Conservation (phyloP, 129 eudicot species). For the Lonicera japonica region DNA sequence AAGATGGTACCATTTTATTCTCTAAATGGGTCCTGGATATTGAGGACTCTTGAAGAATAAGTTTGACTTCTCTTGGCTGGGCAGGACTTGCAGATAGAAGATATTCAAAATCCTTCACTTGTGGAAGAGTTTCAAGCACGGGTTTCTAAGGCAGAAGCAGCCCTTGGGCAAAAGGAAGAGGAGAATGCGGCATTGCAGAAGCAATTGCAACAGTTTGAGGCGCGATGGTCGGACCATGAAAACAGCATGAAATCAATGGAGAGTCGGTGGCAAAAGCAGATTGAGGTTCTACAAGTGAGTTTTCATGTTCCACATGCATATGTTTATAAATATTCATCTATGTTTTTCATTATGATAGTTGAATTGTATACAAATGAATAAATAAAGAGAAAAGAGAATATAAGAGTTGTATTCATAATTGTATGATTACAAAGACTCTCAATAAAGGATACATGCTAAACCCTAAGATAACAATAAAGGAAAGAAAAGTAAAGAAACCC, state of each 20-base stretch:
- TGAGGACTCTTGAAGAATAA: conserved; percentile 12
- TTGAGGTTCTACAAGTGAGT: conserved; percentile 78
- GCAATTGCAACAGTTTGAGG: conserved; percentile 51
- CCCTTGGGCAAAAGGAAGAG: conserved; percentile 46
- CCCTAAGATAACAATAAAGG: no score
- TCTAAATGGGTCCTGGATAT: neutral
- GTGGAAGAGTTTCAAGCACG: conserved; percentile 64
- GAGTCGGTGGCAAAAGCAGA: conserved; percentile 83
- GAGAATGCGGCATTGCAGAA: conserved; percentile 54
- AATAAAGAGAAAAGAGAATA: no score
- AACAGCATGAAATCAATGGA: conserved; percentile 73
- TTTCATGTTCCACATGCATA: conserved; percentile 2
- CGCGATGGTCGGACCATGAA: conserved; percentile 71
- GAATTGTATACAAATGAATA: no score
- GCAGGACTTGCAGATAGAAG: conserved; percentile 36
- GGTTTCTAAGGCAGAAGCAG: conserved; percentile 42
- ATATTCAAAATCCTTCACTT: conserved; percentile 23
- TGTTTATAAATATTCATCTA: neutral
- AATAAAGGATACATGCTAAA: no score
- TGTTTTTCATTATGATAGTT: neutral
- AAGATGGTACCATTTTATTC: neutral
- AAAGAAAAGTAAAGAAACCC: no score
- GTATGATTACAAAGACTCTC: no score
- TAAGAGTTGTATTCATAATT: no score
- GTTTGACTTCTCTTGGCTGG: conserved; percentile 6